Evolutionary conservation across 1,139 yeast genomes (phyloP), one percentile per base, ranked within the genome.

Genomic region (Yamadazyma jaroonii): DNA sequence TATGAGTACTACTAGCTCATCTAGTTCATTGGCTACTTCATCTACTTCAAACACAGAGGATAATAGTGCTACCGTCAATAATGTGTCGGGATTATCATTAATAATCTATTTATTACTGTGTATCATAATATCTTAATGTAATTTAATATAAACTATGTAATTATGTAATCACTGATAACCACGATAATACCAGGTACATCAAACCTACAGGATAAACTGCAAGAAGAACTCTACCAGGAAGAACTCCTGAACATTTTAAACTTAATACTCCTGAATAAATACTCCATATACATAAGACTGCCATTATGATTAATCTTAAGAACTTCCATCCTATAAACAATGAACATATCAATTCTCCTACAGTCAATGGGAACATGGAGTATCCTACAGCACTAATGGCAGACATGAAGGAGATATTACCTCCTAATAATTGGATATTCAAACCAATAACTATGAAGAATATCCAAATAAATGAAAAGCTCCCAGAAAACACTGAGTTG

Each of bases 351-450:
- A 80, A 39, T 5, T 84, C 81, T 0, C 89, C 87, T 8, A 83
- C 51, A 4, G 83, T 76, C 29, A 87, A 68, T 2, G 96, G 96
- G 59, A 87, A 86, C 57, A 85, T 62, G 12, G 90, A 81, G 62
- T 87, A 87, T 1, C 95, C 94, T 2, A 86, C 75, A 21, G 90
- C 86, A 51, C 89, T 81, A 39, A 87, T 68, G 22, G 95, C 90
- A 39, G 85, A 85, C 67, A 87, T 77, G 50, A 84, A 84, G 0
- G 75, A 66, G 27, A 83, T 78, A 29, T 79, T 71, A 4, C 90
- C 89, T 8, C 90, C 89, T 25, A 87, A 67, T 31, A 87, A 68
- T 56, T 86, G 90, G 47, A 84, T 81, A 57, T 87, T 87, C 41
- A 84, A 55, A 2, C 75, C 76, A 76, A 85, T 44, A 62, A 75